These are phyloP conservation scores for Pseudocercospora eumusae DNA, from an alignment of 2,329 filamentous ascomycete species.

Conservation along the genomic window DNA sequence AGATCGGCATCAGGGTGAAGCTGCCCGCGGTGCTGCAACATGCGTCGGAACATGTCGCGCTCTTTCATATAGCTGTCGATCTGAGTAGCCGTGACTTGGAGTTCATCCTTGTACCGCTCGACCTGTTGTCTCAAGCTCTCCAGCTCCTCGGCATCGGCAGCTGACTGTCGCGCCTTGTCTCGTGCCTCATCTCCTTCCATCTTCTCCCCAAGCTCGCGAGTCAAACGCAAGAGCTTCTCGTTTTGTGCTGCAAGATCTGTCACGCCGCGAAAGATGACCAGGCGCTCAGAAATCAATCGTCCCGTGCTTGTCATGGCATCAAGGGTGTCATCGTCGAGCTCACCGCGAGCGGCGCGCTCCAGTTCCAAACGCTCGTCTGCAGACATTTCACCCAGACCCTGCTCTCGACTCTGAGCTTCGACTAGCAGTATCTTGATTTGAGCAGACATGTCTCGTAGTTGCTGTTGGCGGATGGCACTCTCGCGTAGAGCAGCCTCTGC, in stretches of 20 bases:
- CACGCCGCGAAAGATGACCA: constrained; percentile 88
- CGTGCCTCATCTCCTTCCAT: constrained; percentile 90
- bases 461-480: constrained; percentile 75
- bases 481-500: constrained; percentile 65
- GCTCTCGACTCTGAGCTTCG: constrained; percentile 79
- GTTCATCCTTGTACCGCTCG: constrained; percentile 78
- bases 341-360: constrained; percentile 73
- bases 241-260: constrained; percentile 86
- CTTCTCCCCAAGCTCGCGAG: constrained; percentile 79
- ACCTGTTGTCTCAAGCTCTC: constrained; percentile 71
- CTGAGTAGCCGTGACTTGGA: constrained; percentile 76
- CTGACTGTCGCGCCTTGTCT: constrained; percentile 56
- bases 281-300: constrained; percentile 81
- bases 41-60: constrained; percentile 94
- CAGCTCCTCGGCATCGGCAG: constrained; percentile 64
- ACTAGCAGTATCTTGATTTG: constrained; percentile 90
- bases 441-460: constrained; percentile 83
- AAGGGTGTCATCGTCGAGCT: constrained; percentile 69
- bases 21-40: constrained; percentile 75
- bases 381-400: constrained; percentile 70
- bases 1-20: constrained; percentile 62
- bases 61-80: constrained; percentile 94
- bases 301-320: constrained; percentile 81
- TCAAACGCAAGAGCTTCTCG: constrained; percentile 75
- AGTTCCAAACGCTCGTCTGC: constrained; percentile 73